phyloP scores from a whole-genome alignment of 139 green algal genomes.

The Ettlia oleoabundans region DNA sequence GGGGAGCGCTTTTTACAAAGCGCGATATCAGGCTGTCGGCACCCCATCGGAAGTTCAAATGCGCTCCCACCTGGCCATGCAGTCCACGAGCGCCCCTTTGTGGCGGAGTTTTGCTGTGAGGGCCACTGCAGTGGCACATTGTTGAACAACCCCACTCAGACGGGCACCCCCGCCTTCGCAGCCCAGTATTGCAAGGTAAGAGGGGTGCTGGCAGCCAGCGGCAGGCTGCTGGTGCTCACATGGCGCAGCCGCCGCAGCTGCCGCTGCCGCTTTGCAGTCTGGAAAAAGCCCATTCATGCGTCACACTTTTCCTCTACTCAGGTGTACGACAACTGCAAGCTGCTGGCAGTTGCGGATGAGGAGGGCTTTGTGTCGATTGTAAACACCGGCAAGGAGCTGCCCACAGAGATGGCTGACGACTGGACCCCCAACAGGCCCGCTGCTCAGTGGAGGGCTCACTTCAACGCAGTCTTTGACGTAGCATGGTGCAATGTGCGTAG shows the following conservation, averaged over 20 bases:
- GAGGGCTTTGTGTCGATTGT: constrained; percentile 78
- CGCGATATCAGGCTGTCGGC: neutral
- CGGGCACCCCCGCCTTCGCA: constrained; percentile 42
- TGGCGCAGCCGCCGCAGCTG: too few species aligned
- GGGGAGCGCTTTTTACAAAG: neutral
- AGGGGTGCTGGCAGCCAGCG: neutral
- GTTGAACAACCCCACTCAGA: neutral
- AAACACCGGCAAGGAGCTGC: constrained; percentile 50
- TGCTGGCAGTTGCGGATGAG: constrained; percentile 82
- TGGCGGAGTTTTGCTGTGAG: constrained; percentile 33
- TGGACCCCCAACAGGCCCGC: constrained; percentile 30
- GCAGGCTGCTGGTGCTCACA: too few species aligned
- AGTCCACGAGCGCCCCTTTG: constrained; percentile 32
- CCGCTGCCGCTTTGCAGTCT: neutral
- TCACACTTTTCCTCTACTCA: neutral
- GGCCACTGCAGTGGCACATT: constrained; percentile 1
- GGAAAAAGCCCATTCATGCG: neutral
- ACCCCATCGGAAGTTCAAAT: constrained; percentile 8
- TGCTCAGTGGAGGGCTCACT: constrained; percentile 75
- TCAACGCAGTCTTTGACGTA: constrained; percentile 87
- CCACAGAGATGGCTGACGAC: constrained; percentile 36
- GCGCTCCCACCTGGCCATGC: neutral
- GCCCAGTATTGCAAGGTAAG: constrained; percentile 45
- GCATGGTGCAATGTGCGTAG: constrained; percentile 73
- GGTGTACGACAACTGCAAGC: constrained; percentile 41